A percentile compares a stretch with the other conserved stretches of the same genome.
Evolutionary conservation across 2,329 filamentous ascomycete species (phyloP).

Genomic region (Bisporella sp.): DNA sequence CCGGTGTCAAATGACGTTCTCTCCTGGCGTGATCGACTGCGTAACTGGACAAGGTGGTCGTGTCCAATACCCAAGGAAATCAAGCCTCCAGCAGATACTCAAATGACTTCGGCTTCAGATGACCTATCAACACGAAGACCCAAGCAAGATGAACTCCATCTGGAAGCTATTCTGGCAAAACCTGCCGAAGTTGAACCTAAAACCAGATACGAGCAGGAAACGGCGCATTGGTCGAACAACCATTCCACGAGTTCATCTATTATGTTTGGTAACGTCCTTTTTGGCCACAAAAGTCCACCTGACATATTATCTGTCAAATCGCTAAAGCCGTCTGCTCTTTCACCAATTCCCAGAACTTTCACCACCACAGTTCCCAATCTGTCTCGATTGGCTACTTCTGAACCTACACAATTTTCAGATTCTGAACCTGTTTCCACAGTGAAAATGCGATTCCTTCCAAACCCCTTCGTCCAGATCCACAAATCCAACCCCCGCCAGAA

Average conservation of each 20-base stretch:
- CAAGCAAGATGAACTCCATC: background rate
- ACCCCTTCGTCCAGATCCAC: slow-evolving; percentile 16
- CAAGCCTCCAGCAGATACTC: background rate
- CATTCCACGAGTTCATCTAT: background rate
- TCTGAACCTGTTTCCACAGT: slow-evolving; percentile 5
- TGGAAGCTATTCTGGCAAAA: background rate
- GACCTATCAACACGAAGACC: background rate
- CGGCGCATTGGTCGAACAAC: background rate
- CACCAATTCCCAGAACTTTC: slow-evolving; percentile 11
- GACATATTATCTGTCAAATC: no score
- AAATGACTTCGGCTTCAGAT: background rate
- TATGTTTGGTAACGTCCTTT: background rate
- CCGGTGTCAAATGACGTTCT: slow-evolving; percentile 10
- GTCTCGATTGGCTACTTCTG: slow-evolving; percentile 9
- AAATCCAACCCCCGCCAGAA: slow-evolving; percentile 1
- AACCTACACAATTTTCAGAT: background rate
- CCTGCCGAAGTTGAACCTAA: background rate
- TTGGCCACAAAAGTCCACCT: background rate
- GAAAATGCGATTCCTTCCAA: slow-evolving; percentile 22
- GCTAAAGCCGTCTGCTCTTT: no score
- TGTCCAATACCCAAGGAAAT: slow-evolving; percentile 12
- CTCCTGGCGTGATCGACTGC: slow-evolving; percentile 23
- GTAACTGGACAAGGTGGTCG: slow-evolving; percentile 23
- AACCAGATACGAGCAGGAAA: background rate
- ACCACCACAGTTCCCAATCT: slow-evolving; percentile 18